Conservation (phyloP, 2,329 filamentous ascomycete genomes). For the Verticillium nubilum region DNA sequence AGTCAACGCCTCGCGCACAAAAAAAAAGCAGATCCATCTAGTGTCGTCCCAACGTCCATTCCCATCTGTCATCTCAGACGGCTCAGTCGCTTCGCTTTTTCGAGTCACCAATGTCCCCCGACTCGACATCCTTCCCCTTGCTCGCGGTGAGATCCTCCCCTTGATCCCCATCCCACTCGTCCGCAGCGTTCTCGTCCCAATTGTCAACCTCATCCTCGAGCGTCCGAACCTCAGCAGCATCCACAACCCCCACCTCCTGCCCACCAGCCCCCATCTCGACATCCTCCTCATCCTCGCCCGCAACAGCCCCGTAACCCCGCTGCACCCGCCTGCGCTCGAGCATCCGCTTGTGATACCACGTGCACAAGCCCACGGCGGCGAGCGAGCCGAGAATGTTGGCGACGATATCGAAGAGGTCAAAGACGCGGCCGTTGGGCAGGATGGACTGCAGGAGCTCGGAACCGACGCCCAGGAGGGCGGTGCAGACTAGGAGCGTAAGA, state of each 20-base stretch:
- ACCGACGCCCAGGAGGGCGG: constrained; percentile 62
- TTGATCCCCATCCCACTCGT: constrained; percentile 53
- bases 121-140: constrained; percentile 19
- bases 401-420: constrained; percentile 79
- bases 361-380: constrained; percentile 65
- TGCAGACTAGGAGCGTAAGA: constrained; percentile 76
- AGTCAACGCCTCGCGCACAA: not conserved
- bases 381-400: constrained; percentile 82
- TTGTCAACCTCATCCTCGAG: constrained; percentile 84
- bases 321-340: constrained; percentile 75
- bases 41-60: no score
- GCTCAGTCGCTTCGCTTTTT: constrained; percentile 17
- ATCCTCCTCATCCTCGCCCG: constrained; percentile 51
- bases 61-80: not conserved
- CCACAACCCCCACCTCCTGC: constrained; percentile 62
- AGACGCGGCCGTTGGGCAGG: constrained; percentile 65
- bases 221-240: constrained; percentile 24
- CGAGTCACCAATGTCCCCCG: constrained; percentile 18
- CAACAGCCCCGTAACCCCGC: constrained; percentile 66
- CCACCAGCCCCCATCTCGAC: constrained; percentile 65
- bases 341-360: constrained; percentile 95
- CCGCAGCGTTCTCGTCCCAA: constrained; percentile 79
- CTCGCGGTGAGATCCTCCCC: constrained; percentile 17
- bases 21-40: not conserved
- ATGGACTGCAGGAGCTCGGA: constrained; percentile 72